Evolutionary conservation across 2,329 filamentous ascomycete species (phyloP), one percentile per base, ranked within the genome.

Genomic region (Grosmannia huntii): DNA sequence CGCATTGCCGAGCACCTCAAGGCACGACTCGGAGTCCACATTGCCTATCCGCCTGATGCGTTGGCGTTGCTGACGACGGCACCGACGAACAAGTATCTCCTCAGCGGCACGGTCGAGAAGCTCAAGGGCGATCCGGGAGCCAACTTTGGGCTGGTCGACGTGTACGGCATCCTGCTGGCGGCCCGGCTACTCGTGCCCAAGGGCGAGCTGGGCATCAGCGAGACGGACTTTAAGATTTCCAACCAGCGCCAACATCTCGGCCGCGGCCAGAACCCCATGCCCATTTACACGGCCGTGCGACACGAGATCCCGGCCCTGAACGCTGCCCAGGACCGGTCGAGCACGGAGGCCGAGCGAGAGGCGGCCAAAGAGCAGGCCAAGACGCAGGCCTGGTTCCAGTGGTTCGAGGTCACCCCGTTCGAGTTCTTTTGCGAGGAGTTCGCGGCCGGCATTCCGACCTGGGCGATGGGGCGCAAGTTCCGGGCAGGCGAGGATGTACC

Each of bases 401-500:
- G 94, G 92, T 96, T 94, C 64, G 94, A 99, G 67, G 87, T 92
- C 66, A 95, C 90, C 0, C 92, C 92, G 0, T 96, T 95, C 67
- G 92, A 97, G 69, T 86, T 96, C 68, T 96, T 94, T 70, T 96
- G 90, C 65, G 92, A 97, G 70, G 92, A 96, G 67, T 85, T 96
- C 55, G 80, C 81, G 27, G 90, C 92, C 2, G 92, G 94, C 3
- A 96, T 99, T 61, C 94, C 94, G 0, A 96, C 89, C 0, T 99
- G 92, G 90, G 89, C 90, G 7, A 75, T 97, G 60, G 94, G 94
- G 3, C 82, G 94, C 52, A 84, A 81, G 59, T 99, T 96, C 70
- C 75, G 87, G 38, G 77, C 81, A 46, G 94, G 94, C 21, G 70
- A 73, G 49, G 86, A 87, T 60, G 71, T 86, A 4, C 77, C 82